These are phyloP conservation scores for Candida railenensis DNA, from an alignment of 805 yeast genomes.

Conservation along the genomic window DNA sequence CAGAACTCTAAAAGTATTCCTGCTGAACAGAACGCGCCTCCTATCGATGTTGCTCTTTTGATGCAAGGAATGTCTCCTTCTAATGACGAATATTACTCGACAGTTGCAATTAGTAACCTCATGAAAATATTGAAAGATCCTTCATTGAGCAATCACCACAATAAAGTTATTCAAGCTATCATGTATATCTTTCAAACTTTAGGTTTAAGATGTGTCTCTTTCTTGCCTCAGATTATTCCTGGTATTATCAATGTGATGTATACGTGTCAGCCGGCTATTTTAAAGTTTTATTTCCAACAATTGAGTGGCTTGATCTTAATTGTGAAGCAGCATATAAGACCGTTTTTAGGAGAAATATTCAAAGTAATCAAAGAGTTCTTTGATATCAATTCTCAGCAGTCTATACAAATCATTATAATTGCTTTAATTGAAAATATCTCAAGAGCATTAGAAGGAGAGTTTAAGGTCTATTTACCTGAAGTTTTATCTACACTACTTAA, in stretches of 20 bases:
- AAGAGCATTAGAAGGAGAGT: constrained; percentile 86
- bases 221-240: constrained; percentile 82
- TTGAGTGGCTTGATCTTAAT: constrained; percentile 74
- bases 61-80: constrained; percentile 96
- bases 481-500: constrained; percentile 74
- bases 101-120: constrained; percentile 85
- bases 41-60: constrained; percentile 83
- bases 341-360: constrained; percentile 74
- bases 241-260: constrained; percentile 85
- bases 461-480: constrained; percentile 77
- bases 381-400: constrained; percentile 38
- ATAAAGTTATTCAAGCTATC: constrained; percentile 90
- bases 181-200: constrained; percentile 87
- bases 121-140: constrained; percentile 83
- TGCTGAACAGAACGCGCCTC: constrained; percentile 82
- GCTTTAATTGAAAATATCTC: constrained; percentile 82
- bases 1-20: constrained; percentile 54
- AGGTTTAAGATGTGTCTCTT: constrained; percentile 87
- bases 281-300: constrained; percentile 88
- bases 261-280: constrained; percentile 71
- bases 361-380: constrained; percentile 75
- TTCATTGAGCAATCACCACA: constrained; percentile 82
- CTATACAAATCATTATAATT: constrained; percentile 76
- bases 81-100: constrained; percentile 89
- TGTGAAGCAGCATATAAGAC: constrained; percentile 88